Conservation (phyloP, 78 protist species). For the Dictyostelium intermedium region DNA sequence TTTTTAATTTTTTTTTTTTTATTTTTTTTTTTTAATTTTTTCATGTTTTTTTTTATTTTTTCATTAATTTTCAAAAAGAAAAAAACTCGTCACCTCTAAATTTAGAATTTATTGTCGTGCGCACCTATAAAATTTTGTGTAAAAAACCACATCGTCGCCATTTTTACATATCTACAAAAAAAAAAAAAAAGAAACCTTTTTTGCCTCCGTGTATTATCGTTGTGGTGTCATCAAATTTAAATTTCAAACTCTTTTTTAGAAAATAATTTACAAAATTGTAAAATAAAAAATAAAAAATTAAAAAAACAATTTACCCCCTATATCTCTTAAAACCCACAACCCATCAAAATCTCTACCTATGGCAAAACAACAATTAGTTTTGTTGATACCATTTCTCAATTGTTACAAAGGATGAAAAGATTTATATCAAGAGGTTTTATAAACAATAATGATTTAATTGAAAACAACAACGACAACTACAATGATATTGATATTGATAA, state of each 20-base stretch:
- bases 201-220: too few relatives aligned
- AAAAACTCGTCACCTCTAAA: too few relatives aligned
- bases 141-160: background rate
- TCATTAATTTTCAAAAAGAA: too few relatives aligned
- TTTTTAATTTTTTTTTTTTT: background rate
- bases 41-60: background rate
- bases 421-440: background rate
- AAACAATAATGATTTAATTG: background rate
- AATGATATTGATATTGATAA: background rate
- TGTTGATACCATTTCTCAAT: too few relatives aligned
- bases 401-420: background rate
- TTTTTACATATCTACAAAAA: background rate
- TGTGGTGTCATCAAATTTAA: too few relatives aligned
- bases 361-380: too few relatives aligned
- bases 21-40: background rate
- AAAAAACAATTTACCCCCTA: too few relatives aligned
- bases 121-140: background rate
- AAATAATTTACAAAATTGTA: too few relatives aligned
- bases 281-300: too few relatives aligned
- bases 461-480: background rate
- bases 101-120: background rate
- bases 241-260: too few relatives aligned
- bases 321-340: too few relatives aligned
- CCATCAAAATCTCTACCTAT: background rate
- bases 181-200: background rate